Base-by-base conservation (phyloP, 495 filamentous ascomycete species). In the Margaritispora aquatica region DNA sequence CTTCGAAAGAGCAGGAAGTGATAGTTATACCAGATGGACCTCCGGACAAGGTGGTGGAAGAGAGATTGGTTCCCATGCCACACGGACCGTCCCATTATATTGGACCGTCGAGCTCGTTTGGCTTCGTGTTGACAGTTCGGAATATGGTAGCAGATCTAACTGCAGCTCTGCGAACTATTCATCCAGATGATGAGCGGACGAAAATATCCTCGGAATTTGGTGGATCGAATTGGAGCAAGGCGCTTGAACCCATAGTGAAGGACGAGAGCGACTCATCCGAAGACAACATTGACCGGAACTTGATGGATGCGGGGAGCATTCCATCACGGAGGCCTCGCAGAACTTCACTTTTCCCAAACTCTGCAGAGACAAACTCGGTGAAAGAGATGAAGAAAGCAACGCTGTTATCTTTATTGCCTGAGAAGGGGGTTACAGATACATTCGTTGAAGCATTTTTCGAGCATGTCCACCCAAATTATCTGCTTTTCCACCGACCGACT, bases 371-470 rank as follows among this genome's bases (percentile, higher is more conserved):
- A 13, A 57, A 27, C 3, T n/a, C 59, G 5, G 13, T 56, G 11
- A 51, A 26, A n/a, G 31, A 57, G 22, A 24, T 55, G 11, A 66
- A 54, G 26, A 61, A 52, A 26, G 38, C 57, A 10, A 59, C 61
- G 1, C 61, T 69, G 0, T 62, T 68, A 2, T 51, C 54, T 21
- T 54, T 70, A 9, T 58, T 74, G 2, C 71, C 71, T 11, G 13
- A 60, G 26, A 62, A 63, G 17, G 61, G 71, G 5, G 65, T 61
- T 26, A 62, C 71, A 17, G 75, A 77, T 51, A 59, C 67, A 2
- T 70, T 76, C 24, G 61, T 79, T 2, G 44, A 66, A 0, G 70
- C 72, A 21, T 79, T 70, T 63, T 77, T 79, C 54, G 63, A 71
- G 0, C 50, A 69, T 48, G 72, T 77, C 19, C 75, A 79, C 60